Base-by-base conservation (phyloP, 2,329 filamentous ascomycete species). In the Exophiala aquamarina region DNA sequence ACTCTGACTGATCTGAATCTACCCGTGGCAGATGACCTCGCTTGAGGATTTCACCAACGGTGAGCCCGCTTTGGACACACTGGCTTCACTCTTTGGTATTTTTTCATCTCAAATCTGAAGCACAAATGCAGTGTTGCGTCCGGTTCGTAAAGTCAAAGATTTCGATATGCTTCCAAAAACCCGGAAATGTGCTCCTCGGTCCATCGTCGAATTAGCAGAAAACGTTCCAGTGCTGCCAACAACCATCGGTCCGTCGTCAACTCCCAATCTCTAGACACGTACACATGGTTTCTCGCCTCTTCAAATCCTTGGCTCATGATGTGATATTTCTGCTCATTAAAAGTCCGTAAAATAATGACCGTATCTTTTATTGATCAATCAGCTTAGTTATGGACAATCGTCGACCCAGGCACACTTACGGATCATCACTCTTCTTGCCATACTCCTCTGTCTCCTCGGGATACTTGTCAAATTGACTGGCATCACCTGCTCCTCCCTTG, bases 401-500 rank as follows among this genome's bases (percentile, higher is more conserved):
- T 31, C 14, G 33, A 26, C 33, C 19, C 26, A 44, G 33, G 36
- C 54, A 36, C 45, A 87, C 92, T 75, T 78, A 96, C 92, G 89
- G 86, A 70, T 97, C 92, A 55, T 84, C 76, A 36, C 89, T 90
- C 44, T 72, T 72, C 58, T 79, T 74, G 31, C 93, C 93, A 65
- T 98, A 98, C 65, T 85, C 83, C 69, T 98, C 93, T 35, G 88
- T 89, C 69, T 98, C 93, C 70, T 98, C 93, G 2, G 93, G 91
- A 68, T 98, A 98, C 68, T 91, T 89, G 71, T 98, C 93, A 65
- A 98, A 98, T 69, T 96, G 88, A 70, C 91, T 96, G 41, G 93
- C 89, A 72, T 98, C 93, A 49, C 93, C 93, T 21, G 89, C 86
- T 33, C 93, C 93, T 33, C 89, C 91, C 66, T 93, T 87, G 52